Conservation (phyloP, 305 asterid species). For the Fraxinus sp. region DNA sequence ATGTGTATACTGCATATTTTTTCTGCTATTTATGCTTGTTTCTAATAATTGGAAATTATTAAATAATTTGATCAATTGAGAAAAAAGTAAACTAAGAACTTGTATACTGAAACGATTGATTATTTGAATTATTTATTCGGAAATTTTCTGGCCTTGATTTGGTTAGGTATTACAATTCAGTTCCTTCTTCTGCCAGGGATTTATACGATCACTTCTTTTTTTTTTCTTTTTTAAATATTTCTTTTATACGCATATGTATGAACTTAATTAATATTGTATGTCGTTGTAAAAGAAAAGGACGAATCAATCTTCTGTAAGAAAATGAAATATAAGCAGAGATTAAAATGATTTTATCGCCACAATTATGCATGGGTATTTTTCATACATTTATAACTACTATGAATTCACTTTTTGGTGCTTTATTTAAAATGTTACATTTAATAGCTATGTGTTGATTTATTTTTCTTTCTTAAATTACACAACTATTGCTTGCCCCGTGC, state of each 20-base stretch:
- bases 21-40: not conserved
- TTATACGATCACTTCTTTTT: not conserved
- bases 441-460: not conserved
- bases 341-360: not conserved
- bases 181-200: not conserved
- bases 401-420: not conserved
- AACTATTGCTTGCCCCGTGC: not conserved
- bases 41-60: not conserved
- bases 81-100: not conserved
- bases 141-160: not conserved
- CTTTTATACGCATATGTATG: not conserved
- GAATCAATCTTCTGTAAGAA: not conserved
- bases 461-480: slow-evolving; percentile 11
- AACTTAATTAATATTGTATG: not conserved
- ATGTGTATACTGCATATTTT: not conserved
- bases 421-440: slow-evolving; percentile 13
- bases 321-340: not conserved
- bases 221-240: not conserved
- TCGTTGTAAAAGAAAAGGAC: not conserved
- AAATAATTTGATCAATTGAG: not conserved
- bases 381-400: not conserved
- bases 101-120: not conserved
- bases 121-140: not conserved
- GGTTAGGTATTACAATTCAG: not conserved
- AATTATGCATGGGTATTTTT: not conserved